These are phyloP conservation scores for Naganishia sp. DNA, from an alignment of 1,284 basidiomycete species.

Conservation along the genomic window DNA sequence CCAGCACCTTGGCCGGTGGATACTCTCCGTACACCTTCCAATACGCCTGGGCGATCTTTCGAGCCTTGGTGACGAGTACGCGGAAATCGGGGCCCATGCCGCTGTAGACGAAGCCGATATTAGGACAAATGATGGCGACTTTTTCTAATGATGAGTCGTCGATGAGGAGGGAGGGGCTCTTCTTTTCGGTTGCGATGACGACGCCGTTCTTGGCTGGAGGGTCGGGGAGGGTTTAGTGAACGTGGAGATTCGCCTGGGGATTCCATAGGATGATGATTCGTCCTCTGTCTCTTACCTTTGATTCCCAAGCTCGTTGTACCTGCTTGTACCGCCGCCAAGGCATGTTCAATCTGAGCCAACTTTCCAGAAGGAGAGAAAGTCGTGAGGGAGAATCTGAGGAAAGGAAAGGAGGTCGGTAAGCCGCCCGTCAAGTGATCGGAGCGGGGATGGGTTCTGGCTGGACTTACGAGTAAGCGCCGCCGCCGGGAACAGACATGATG, in stretches of 20 bases:
- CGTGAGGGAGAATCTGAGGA: constrained; percentile 87
- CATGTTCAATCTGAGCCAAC: constrained; percentile 99
- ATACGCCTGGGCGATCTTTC: constrained; percentile 97
- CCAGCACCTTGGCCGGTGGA: constrained; percentile 93
- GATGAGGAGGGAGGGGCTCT: constrained; percentile 92
- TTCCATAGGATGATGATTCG: constrained; percentile 16
- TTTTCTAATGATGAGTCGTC: constrained; percentile 98
- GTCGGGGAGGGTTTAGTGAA: constrained; percentile 4
- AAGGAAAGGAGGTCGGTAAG: neutral
- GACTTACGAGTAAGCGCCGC: constrained; percentile 55
- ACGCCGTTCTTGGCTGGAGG: constrained; percentile 90
- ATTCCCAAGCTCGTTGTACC: constrained; percentile 97
- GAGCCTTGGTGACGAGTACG: constrained; percentile 85
- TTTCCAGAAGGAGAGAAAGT: constrained; percentile 99
- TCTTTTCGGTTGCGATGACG: constrained; percentile 99
- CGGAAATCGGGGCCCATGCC: constrained; percentile 99
- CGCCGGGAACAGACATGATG: constrained; percentile 53
- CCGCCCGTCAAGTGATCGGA: neutral
- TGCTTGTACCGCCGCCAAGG: constrained; percentile 91
- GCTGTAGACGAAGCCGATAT: constrained; percentile 98
- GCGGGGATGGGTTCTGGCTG: neutral
- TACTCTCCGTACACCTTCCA: constrained; percentile 99
- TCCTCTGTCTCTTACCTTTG: constrained; percentile 69
- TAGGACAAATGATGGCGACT: constrained; percentile 93
- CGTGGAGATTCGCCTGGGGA: constrained; percentile 17